Percentiles rank a stretch among this genome's conserved stretches.
Conservation (phyloP, 768 basidiomycete species). For the Kwoniella dendrophila region DNA sequence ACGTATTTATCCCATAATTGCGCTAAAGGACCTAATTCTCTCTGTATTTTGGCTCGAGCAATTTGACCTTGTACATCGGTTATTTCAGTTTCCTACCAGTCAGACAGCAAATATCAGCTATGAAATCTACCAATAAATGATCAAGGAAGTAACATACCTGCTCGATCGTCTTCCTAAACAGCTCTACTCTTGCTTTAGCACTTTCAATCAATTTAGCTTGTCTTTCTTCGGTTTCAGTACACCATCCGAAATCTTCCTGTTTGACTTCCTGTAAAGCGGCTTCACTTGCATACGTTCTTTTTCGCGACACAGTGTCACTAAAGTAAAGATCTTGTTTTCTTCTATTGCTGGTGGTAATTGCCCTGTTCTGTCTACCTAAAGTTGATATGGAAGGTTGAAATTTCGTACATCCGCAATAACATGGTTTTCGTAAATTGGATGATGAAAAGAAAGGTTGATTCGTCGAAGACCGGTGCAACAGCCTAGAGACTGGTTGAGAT, state of each 20-base stretch:
- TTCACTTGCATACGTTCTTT: neutral
- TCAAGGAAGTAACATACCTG: constrained; percentile 4
- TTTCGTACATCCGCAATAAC: constrained; percentile 19
- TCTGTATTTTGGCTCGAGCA: constrained; percentile 64
- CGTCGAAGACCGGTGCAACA: neutral
- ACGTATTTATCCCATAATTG: constrained; percentile 70
- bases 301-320: neutral
- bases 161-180: constrained; percentile 6
- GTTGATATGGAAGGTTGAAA: constrained; percentile 16
- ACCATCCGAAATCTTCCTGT: constrained; percentile 9
- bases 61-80: constrained; percentile 61
- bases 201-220: constrained; percentile 27
- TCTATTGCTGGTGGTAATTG: neutral
- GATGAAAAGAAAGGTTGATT: neutral
- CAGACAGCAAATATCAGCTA: neutral
- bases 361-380: neutral
- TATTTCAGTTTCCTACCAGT: constrained; percentile 12
- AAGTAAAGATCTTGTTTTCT: neutral
- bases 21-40: constrained; percentile 71
- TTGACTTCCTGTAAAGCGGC: neutral
- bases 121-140: too few relatives aligned
- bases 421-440: neutral
- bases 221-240: constrained; percentile 20
- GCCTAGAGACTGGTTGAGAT: too few relatives aligned
- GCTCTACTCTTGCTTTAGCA: constrained; percentile 16